phyloP scores from a whole-genome alignment of 495 filamentous ascomycete genomes.

The Thermochaetoides thermophila region DNA sequence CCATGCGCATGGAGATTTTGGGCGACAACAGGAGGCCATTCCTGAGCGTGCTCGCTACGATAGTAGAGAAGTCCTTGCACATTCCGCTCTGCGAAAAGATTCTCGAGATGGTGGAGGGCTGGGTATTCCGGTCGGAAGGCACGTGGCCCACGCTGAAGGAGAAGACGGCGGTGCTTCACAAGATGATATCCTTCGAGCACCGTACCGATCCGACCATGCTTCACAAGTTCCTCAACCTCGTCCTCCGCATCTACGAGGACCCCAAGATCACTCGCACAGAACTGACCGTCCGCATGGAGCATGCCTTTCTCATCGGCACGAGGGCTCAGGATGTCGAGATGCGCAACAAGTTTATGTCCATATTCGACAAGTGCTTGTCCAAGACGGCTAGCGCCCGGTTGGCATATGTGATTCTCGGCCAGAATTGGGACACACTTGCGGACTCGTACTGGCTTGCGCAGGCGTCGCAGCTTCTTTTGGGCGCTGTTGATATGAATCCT shows the following conservation, averaged over 20 bases:
- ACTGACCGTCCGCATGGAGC: constrained; percentile 89
- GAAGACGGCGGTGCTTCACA: constrained; percentile 90
- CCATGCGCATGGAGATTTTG: constrained; percentile 83
- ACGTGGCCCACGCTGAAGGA: constrained; percentile 94
- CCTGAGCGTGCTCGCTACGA: constrained; percentile 79
- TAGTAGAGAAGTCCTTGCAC: constrained; percentile 87
- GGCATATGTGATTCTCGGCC: constrained; percentile 75
- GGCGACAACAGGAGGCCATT: constrained; percentile 85
- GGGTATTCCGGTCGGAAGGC: constrained; percentile 88
- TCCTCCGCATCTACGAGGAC: constrained; percentile 95
- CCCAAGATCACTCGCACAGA: constrained; percentile 89
- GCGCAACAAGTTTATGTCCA: constrained; percentile 87
- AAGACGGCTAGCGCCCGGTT: constrained; percentile 73
- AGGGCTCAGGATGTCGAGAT: constrained; percentile 90
- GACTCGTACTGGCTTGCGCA: constrained; percentile 96
- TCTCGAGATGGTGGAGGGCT: constrained; percentile 80
- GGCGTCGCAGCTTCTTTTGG: constrained; percentile 78
- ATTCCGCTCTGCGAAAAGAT: constrained; percentile 78
- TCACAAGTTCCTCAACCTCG: constrained; percentile 83
- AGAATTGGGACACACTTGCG: constrained; percentile 90
- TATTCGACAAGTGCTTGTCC: constrained; percentile 84
- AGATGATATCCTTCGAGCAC: constrained; percentile 92
- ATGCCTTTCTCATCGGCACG: constrained; percentile 92
- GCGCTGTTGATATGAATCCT: constrained; percentile 73
- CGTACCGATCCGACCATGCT: constrained; percentile 68